These are phyloP conservation scores for Monosporascus sp. DNA, from an alignment of 2,329 filamentous ascomycete genomes.

Conservation along the genomic window DNA sequence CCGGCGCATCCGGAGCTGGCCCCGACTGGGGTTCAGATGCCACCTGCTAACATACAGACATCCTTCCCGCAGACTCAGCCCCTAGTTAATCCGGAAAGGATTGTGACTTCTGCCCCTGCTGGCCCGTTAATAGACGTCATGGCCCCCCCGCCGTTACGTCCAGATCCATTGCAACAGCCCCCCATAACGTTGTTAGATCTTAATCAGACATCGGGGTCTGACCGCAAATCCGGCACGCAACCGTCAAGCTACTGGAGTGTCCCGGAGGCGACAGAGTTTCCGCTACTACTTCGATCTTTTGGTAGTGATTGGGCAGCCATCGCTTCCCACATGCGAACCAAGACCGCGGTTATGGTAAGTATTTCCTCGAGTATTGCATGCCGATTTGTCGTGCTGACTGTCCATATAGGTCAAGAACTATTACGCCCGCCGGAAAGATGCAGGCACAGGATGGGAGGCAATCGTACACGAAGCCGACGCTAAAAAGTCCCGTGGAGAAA, in stretches of 20 bases:
- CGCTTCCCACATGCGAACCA: slow-evolving; percentile 73
- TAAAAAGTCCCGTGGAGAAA: slow-evolving; percentile 51
- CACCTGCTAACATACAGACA: slow-evolving; percentile 30
- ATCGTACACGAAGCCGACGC: slow-evolving; percentile 56
- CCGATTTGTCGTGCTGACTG: no score
- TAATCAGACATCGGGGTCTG: slow-evolving; percentile 33
- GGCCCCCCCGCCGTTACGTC: slow-evolving; percentile 50
- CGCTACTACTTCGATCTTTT: slow-evolving; percentile 64
- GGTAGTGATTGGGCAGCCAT: slow-evolving; percentile 75
- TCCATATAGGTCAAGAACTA: slow-evolving; percentile 59
- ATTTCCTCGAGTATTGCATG: slow-evolving; percentile 3
- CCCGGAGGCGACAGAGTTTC: slow-evolving; percentile 73
- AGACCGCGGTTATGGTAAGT: slow-evolving; percentile 78
- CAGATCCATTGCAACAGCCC: slow-evolving; percentile 46
- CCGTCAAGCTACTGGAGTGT: slow-evolving; percentile 86
- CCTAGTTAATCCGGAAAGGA: slow-evolving; percentile 21
- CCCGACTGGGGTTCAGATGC: slow-evolving; percentile 35
- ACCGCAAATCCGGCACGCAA: slow-evolving; percentile 49
- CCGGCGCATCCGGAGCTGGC: slow-evolving; percentile 40
- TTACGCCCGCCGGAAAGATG: slow-evolving; percentile 58
- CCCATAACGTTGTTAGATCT: slow-evolving; percentile 47
- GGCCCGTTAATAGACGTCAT: slow-evolving; percentile 46
- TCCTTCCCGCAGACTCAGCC: slow-evolving; percentile 20
- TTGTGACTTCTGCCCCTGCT: slow-evolving; percentile 16
- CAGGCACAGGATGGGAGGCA: slow-evolving; percentile 54